Evolutionary conservation across 441 rosid genomes (phyloP), one percentile per base, ranked within the genome.

Genomic region (Pelargonium citronellum): DNA sequence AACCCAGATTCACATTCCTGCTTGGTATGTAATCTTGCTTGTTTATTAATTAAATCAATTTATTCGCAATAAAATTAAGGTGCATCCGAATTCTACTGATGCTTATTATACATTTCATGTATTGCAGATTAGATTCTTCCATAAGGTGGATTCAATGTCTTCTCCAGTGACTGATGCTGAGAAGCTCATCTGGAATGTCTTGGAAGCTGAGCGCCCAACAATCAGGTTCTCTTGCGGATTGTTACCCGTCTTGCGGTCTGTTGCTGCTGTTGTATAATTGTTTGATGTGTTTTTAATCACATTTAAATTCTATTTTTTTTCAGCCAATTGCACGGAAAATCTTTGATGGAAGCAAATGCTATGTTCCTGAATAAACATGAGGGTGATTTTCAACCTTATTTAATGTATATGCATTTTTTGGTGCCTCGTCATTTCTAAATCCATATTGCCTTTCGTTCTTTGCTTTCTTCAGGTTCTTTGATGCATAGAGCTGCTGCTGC

Each of bases 401-500:
- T 9, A 2, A 16, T 67, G 6, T 62, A 22, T 12, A 66, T 62
- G 19, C 55, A 41, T 1, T 15, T 55, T 11, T 55, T 55, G 8
- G 24, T 55, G 10, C 7, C 8, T 16, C 20, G 9, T 69, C 65
- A 41, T 11, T 39, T 49, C 7, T 55, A 55, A 55, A 16, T 8
- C 0, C 77, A 47, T 68, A 66, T 17, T 67, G 12, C 10, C 62
- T 55, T 55, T 8, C 20, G 64, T 69, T 69, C 24, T 69, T 49
- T 46, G 46, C 64, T 61, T 74, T 37, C 69, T 64, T 76, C 89
- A 95, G 99, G 81, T 82, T 92, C 97, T 51, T 87, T 95, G 87
- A 87, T 86, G 94, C 99, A 95, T 83, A 95, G 96, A 79, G 94
- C 87, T 64, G 97, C 98, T 51, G 96, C 81, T 69, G 96, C 99